A percentile compares a stretch with the other conserved stretches of the same genome.
phyloP scores from a whole-genome alignment of 495 filamentous ascomycete genomes.

The Daldinia concentrica region DNA sequence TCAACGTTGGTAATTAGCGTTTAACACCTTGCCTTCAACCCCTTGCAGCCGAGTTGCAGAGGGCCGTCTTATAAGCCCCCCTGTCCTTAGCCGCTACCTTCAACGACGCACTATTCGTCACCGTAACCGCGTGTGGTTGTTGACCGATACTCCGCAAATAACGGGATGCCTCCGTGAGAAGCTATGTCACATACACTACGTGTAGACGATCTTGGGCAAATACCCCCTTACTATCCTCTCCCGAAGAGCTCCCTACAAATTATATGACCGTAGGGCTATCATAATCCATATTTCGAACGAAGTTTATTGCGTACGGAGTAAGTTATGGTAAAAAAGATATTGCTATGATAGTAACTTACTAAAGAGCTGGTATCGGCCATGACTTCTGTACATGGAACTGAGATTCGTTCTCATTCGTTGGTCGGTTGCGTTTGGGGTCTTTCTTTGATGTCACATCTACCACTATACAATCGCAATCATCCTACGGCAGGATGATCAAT shows the following conservation, averaged over 20 bases:
- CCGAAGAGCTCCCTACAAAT: neutral
- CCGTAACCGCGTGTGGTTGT: slow-evolving; percentile 14
- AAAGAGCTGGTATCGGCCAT: slow-evolving; percentile 25
- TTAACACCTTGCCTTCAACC: slow-evolving; percentile 6
- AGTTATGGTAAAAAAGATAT: slow-evolving; percentile 19
- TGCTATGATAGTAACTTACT: slow-evolving; percentile 10
- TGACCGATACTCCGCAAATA: slow-evolving; percentile 7
- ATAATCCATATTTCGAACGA: neutral
- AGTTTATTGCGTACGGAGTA: neutral
- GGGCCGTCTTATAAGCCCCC: slow-evolving; percentile 30
- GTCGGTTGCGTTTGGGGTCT: slow-evolving; percentile 2
- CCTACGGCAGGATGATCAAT: slow-evolving; percentile 24
- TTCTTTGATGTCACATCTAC: slow-evolving; percentile 36
- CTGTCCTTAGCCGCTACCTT: slow-evolving; percentile 23
- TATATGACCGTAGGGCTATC: slow-evolving; percentile 22
- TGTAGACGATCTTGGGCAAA: neutral
- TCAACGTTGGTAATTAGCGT: slow-evolving; percentile 22
- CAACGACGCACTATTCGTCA: slow-evolving; percentile 21
- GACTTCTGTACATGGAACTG: slow-evolving; percentile 29
- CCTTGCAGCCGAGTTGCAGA: slow-evolving; percentile 34
- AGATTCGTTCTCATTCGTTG: slow-evolving; percentile 23
- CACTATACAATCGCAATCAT: slow-evolving; percentile 16
- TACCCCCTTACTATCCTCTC: neutral
- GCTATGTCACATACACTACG: slow-evolving; percentile 2
- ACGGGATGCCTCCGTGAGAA: slow-evolving; percentile 15